phyloP scores from a whole-genome alignment of 2,329 filamentous ascomycete genomes.

The Ilyonectria sp. region DNA sequence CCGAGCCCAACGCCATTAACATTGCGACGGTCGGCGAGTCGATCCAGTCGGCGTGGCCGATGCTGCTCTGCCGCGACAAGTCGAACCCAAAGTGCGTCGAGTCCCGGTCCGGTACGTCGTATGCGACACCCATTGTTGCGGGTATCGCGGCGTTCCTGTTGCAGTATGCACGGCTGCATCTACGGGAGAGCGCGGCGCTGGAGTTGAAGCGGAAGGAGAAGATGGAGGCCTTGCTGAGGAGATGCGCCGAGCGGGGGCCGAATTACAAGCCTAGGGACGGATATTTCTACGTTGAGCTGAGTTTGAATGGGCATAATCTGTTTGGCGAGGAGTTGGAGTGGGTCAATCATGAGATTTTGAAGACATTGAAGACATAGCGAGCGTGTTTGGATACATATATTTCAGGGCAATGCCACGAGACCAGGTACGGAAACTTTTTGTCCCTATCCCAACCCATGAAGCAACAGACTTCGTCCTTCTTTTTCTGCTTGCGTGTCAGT shows the following conservation, averaged over 20 bases:
- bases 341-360: conserved; percentile 14
- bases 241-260: conserved; percentile 11
- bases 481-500: background rate
- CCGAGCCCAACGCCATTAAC: conserved; percentile 12
- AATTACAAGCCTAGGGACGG: conserved; percentile 18
- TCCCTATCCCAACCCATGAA: background rate
- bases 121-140: conserved; percentile 21
- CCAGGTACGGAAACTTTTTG: no score
- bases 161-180: conserved; percentile 16
- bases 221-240: conserved; percentile 24
- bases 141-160: conserved; percentile 21
- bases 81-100: background rate
- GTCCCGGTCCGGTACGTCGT: conserved; percentile 20
- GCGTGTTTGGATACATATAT: no score
- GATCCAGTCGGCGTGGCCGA: conserved; percentile 28
- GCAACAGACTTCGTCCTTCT: background rate
- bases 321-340: conserved; percentile 13
- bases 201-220: conserved; percentile 19
- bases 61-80: conserved; percentile 5
- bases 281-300: conserved; percentile 23
- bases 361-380: conserved; percentile 7
- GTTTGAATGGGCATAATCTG: conserved; percentile 22
- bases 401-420: no score
- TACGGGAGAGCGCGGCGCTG: background rate
- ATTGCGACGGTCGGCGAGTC: conserved; percentile 22